phyloP scores from a whole-genome alignment of 164 flowering plant genomes.

The Protea cynaroides region DNA sequence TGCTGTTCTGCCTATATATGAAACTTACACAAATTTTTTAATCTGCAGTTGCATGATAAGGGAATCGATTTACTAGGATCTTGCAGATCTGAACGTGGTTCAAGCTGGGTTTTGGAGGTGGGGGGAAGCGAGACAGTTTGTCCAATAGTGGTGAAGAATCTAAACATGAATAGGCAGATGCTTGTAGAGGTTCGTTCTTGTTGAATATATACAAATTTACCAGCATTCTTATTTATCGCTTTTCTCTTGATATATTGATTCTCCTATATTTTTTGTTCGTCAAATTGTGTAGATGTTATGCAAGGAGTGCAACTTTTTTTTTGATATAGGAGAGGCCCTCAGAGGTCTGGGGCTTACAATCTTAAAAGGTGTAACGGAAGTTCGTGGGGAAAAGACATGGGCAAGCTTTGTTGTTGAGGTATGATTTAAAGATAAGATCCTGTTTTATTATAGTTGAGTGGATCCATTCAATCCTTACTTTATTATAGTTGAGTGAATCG shows the following conservation, averaged over 20 bases:
- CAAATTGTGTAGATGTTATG: slow-evolving; percentile 57
- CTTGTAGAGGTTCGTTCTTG: slow-evolving; percentile 57
- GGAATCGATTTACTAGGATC: slow-evolving; percentile 30
- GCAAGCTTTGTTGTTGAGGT: slow-evolving; percentile 87
- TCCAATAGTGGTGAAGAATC: slow-evolving; percentile 66
- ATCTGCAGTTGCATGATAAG: slow-evolving; percentile 44
- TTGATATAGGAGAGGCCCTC: slow-evolving; percentile 71
- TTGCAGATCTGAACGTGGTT: slow-evolving; percentile 47
- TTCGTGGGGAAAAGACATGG: slow-evolving; percentile 59
- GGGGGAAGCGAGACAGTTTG: slow-evolving; percentile 66
- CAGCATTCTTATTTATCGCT: background rate
- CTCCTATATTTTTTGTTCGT: background rate
- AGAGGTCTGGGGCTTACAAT: slow-evolving; percentile 65
- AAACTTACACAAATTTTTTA: slow-evolving; percentile 1
- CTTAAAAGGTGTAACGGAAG: slow-evolving; percentile 62
- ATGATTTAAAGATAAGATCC: background rate
- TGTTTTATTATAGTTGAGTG: background rate
- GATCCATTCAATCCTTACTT: background rate
- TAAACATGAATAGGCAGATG: slow-evolving; percentile 67
- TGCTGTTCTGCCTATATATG: background rate
- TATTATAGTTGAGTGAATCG: background rate
- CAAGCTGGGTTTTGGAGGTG: slow-evolving; percentile 86
- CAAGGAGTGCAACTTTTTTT: slow-evolving; percentile 66
- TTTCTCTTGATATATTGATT: background rate
- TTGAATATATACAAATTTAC: background rate